Base-by-base conservation (phyloP, 148 eudicot species). In the Talinum fruticosum region DNA sequence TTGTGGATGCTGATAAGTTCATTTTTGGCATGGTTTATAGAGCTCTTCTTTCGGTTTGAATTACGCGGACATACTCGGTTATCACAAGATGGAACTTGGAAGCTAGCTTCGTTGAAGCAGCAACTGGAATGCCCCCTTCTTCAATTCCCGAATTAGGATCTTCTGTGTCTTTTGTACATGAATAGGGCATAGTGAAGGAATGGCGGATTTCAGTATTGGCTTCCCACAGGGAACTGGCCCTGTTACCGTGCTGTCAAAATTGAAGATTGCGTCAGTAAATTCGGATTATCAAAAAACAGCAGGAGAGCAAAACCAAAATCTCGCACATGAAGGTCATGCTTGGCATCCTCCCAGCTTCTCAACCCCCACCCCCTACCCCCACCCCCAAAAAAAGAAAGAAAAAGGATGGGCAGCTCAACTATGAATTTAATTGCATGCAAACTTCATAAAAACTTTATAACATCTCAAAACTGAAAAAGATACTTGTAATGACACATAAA, bases 61-160 rank as follows among this genome's bases (percentile, higher is more conserved):
- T 92, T 62, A 80, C 80, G 12, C 79, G 84, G 24, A 90, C 93
- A 75, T 69, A 90, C 79, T 92, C 92, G 0, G 85, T 78, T 74
- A 87, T 70, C 45, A 92, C 38, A 29, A 86, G 82, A 82, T 92
- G 90, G 49, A 90, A 87, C 78, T 92, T 88, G 33, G 90, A 80
- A 66, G 84, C 85, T 69, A 86, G 75, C 83, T 80, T 90, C 37
- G 74, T 79, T 5, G 91, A 79, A 2, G 86, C 72, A 70, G 89
- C 33, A 38, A 34, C 79, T 62, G 84, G 72, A 74, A 82, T 87
- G 79, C 97, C 97, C 0, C 86, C 83, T 86, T 90, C 82, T 80
- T 90, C 77, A 90, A 68, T 29, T 87, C 87, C 75, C 74, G 33
- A 18, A 62, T 61, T 24, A 88, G 53, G 23, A 84, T 80, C 47